These are phyloP conservation scores for Conidiobolus coronatus DNA, from an alignment of 371 early-diverging fungal genomes.

Conservation along the genomic window DNA sequence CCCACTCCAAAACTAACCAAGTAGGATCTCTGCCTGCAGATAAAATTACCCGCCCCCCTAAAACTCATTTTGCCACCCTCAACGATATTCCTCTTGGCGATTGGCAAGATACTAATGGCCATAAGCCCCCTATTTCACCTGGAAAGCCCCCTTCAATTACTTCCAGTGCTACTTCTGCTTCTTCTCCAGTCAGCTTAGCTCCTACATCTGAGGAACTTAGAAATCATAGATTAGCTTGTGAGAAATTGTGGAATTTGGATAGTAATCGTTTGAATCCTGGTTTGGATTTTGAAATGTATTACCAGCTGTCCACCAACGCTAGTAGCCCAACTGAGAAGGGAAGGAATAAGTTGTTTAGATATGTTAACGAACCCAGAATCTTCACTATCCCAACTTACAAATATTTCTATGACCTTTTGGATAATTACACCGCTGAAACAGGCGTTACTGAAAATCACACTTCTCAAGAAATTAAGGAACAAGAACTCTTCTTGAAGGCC, in stretches of 20 bases:
- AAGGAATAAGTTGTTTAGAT: constrained; percentile 11
- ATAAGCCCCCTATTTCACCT: background rate
- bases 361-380: constrained; percentile 9
- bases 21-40: too few relatives aligned
- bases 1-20: too few relatives aligned
- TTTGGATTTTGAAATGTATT: constrained; percentile 6
- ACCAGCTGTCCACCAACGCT: background rate
- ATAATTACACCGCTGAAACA: constrained; percentile 15
- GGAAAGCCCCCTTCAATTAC: background rate
- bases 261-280: constrained; percentile 14
- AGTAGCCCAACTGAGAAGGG: background rate
- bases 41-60: too few relatives aligned
- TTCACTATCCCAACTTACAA: constrained; percentile 11
- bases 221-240: constrained; percentile 7
- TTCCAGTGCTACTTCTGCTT: background rate
- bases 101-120: constrained; percentile 5
- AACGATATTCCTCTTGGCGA: constrained; percentile 3
- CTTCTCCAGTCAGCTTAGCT: background rate
- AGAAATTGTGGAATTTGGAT: constrained; percentile 16
- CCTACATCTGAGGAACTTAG: constrained; percentile 6
- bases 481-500: constrained; percentile 14
- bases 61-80: background rate
- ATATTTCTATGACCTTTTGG: constrained; percentile 14
- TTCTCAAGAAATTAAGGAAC: constrained; percentile 9
- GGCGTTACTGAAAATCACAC: constrained; percentile 14